Percentiles rank a stretch among this genome's conserved stretches.
Conservation (phyloP, 2,329 filamentous ascomycete genomes). For the Bipolaris gigantea region DNA sequence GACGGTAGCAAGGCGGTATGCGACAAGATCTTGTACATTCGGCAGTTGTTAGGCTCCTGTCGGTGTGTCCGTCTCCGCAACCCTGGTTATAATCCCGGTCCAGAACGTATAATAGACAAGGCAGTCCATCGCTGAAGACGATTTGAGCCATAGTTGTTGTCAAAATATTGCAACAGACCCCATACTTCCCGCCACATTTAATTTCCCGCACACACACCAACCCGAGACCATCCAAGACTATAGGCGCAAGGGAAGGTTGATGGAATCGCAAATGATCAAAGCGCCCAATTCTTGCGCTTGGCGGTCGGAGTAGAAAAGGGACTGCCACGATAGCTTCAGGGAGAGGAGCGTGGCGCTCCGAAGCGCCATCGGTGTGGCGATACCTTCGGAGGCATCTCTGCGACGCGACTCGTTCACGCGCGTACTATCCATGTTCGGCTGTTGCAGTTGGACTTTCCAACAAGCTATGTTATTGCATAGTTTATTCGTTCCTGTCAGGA, state of each 20-base stretch:
- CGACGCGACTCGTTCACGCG: constrained; percentile 3
- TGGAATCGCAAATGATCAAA: constrained; percentile 25
- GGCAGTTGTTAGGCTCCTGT: constrained; percentile 1
- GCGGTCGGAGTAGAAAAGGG: constrained; percentile 7
- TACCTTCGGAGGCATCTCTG: constrained; percentile 3
- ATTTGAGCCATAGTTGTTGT: constrained; percentile 17
- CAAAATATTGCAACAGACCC: constrained; percentile 17
- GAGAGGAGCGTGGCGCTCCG: constrained; percentile 12
- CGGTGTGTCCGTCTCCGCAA: not conserved
- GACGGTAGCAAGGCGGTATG: not conserved
- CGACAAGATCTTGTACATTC: constrained; percentile 4
- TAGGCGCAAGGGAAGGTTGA: constrained; percentile 29
- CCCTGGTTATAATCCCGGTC: constrained; percentile 1
- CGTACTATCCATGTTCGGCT: not conserved
- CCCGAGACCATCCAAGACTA: constrained; percentile 17
- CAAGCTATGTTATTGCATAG: not conserved
- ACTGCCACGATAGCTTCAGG: constrained; percentile 14
- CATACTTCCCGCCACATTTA: constrained; percentile 27
- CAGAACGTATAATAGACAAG: constrained; percentile 14
- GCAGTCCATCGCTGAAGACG: constrained; percentile 23
- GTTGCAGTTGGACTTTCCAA: not conserved
- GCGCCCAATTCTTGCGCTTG: constrained; percentile 10
- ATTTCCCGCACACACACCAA: constrained; percentile 32
- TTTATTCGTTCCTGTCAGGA: not conserved
- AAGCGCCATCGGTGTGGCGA: constrained; percentile 14